phyloP scores from a whole-genome alignment of 495 filamentous ascomycete genomes.

The Hyaloscypha finlandica region DNA sequence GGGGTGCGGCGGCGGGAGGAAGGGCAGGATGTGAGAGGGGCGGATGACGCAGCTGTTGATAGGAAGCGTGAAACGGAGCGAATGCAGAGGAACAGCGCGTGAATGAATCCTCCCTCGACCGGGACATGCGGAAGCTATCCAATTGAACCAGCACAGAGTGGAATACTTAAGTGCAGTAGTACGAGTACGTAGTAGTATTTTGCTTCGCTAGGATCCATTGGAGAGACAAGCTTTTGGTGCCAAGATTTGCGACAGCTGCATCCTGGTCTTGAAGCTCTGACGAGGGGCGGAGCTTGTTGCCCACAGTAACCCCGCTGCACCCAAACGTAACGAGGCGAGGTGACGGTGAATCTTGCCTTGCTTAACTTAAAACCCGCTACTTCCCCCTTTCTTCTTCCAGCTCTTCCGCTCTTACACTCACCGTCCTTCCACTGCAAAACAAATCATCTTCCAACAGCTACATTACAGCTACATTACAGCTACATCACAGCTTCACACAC shows the following conservation, averaged over 20 bases:
- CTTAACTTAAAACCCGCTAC: slow-evolving; percentile 4
- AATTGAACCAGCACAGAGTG: neutral
- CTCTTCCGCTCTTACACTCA: neutral
- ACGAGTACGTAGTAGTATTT: neutral
- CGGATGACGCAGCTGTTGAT: slow-evolving; percentile 17
- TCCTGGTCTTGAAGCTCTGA: neutral
- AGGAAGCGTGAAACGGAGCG: neutral
- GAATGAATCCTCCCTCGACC: neutral
- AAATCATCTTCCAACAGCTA: slow-evolving; percentile 3
- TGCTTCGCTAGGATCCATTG: neutral
- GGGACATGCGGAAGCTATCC: slow-evolving; percentile 14
- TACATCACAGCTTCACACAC: slow-evolving; percentile 11
- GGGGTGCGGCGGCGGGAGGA: neutral
- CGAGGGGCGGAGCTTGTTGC: slow-evolving; percentile 6
- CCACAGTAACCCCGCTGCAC: neutral
- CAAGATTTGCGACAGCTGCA: slow-evolving; percentile 27
- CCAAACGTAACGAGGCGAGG: neutral
- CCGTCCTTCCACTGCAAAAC: neutral
- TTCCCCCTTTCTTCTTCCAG: slow-evolving; percentile 4
- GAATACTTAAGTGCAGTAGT: neutral
- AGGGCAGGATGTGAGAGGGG: neutral
- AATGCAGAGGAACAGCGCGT: neutral
- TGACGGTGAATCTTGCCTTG: neutral
- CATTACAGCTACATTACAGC: neutral
- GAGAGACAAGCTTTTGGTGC: slow-evolving; percentile 29